These are phyloP conservation scores for Arthroderma uncinatum DNA, from an alignment of 2,329 filamentous ascomycete species.

Conservation along the genomic window DNA sequence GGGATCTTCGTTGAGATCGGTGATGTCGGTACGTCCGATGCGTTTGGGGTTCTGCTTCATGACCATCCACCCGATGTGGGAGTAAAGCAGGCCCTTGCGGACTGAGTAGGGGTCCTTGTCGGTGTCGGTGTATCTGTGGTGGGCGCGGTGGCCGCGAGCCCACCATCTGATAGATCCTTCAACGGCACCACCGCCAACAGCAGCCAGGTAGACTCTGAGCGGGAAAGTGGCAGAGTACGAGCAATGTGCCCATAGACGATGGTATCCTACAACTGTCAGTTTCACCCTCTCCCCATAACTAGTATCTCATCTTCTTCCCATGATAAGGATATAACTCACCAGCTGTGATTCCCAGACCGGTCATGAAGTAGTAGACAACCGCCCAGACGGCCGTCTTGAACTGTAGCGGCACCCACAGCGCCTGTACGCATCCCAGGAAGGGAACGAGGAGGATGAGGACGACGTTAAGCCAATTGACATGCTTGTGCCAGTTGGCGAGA, in stretches of 20 bases:
- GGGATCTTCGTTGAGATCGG: slow-evolving; percentile 74
- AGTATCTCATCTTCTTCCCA: not conserved
- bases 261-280: slow-evolving; percentile 46
- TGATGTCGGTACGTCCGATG: slow-evolving; percentile 77
- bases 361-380: slow-evolving; percentile 71
- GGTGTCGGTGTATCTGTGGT: slow-evolving; percentile 86
- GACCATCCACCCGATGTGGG: slow-evolving; percentile 80
- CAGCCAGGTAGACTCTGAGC: slow-evolving; percentile 71
- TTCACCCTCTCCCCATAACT: not conserved
- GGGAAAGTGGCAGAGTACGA: slow-evolving; percentile 68
- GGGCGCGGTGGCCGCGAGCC: slow-evolving; percentile 74
- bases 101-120: slow-evolving; percentile 88
- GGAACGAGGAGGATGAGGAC: slow-evolving; percentile 70
- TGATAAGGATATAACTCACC: slow-evolving; percentile 39
- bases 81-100: slow-evolving; percentile 76
- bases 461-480: slow-evolving; percentile 89
- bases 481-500: slow-evolving; percentile 74
- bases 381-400: slow-evolving; percentile 63
- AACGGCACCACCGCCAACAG: slow-evolving; percentile 69
- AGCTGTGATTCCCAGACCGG: slow-evolving; percentile 67
- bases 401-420: slow-evolving; percentile 67
- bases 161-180: slow-evolving; percentile 84
- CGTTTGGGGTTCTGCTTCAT: slow-evolving; percentile 89
- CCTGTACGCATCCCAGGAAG: slow-evolving; percentile 57
- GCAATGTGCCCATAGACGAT: slow-evolving; percentile 76